A percentile compares a stretch with the other conserved stretches of the same genome.
These are phyloP conservation scores for Eucalyptus pauciflora DNA, from an alignment of 345 rosid genomes.

Conservation along the genomic window DNA sequence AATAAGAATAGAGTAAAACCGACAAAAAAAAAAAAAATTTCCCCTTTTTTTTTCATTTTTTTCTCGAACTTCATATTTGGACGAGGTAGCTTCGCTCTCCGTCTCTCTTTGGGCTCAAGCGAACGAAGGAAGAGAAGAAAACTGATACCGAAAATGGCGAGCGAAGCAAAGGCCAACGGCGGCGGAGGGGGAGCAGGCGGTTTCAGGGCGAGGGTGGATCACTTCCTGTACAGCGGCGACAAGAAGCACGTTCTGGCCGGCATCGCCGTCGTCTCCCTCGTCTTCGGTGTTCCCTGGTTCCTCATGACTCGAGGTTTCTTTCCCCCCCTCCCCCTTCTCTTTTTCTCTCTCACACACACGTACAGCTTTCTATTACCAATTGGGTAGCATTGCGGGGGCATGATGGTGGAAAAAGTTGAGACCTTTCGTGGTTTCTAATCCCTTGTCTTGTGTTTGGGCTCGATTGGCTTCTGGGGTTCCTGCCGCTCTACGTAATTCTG, in stretches of 20 bases:
- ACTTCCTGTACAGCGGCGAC: constrained; percentile 70
- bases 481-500: background rate
- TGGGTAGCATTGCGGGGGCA: background rate
- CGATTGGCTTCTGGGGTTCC: background rate
- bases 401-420: background rate
- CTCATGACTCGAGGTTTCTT: constrained; percentile 70
- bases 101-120: background rate
- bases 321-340: background rate
- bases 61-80: background rate
- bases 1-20: no score
- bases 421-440: background rate
- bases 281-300: constrained; percentile 79
- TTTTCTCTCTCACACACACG: no score
- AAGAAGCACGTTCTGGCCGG: constrained; percentile 81
- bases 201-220: constrained; percentile 49
- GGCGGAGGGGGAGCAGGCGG: constrained; percentile 16
- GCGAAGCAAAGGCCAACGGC: constrained; percentile 13
- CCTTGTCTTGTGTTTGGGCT: background rate
- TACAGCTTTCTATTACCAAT: background rate
- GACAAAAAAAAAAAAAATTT: no score
- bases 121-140: background rate
- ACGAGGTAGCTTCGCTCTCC: background rate
- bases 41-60: accelerated
- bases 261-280: constrained; percentile 36
- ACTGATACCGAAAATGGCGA: constrained; percentile 16